These are phyloP conservation scores for Coniosporium tulheliwenetii DNA, from an alignment of 2,329 filamentous ascomycete genomes.

Conservation along the genomic window DNA sequence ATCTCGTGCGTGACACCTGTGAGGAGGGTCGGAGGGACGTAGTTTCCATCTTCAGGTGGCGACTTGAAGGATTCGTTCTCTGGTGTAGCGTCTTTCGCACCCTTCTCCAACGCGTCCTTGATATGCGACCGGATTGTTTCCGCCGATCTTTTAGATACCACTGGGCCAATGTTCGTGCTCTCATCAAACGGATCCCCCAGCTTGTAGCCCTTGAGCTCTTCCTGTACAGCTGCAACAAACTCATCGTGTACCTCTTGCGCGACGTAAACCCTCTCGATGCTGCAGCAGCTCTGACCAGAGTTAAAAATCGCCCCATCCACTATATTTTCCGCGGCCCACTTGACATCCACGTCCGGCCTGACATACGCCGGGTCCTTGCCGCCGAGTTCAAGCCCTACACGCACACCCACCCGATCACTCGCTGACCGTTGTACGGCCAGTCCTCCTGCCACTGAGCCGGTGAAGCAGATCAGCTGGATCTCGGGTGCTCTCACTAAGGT, in stretches of 20 bases:
- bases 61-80: constrained; percentile 62
- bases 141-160: constrained; percentile 68
- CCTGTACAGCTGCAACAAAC: constrained; percentile 66
- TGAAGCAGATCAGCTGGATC: constrained; percentile 78
- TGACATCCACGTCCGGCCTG: constrained; percentile 67
- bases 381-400: constrained; percentile 79
- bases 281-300: constrained; percentile 95
- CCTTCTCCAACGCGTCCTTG: constrained; percentile 66
- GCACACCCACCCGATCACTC: constrained; percentile 60
- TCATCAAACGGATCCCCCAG: constrained; percentile 77
- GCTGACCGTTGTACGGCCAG: constrained; percentile 75
- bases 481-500: constrained; percentile 61
- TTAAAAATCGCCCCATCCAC: constrained; percentile 96
- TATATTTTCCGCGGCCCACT: constrained; percentile 86
- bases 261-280: constrained; percentile 83
- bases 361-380: constrained; percentile 93
- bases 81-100: constrained; percentile 72
- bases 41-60: constrained; percentile 68
- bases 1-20: constrained; percentile 68
- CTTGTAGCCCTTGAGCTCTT: constrained; percentile 62
- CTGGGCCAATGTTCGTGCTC: constrained; percentile 70
- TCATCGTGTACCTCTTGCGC: constrained; percentile 69
- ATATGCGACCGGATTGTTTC: constrained; percentile 65
- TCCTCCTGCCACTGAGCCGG: constrained; percentile 78
- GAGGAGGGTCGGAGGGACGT: constrained; percentile 71